Base-by-base conservation (phyloP, 2,329 filamentous ascomycete genomes). In the Trichoderma breve region DNA sequence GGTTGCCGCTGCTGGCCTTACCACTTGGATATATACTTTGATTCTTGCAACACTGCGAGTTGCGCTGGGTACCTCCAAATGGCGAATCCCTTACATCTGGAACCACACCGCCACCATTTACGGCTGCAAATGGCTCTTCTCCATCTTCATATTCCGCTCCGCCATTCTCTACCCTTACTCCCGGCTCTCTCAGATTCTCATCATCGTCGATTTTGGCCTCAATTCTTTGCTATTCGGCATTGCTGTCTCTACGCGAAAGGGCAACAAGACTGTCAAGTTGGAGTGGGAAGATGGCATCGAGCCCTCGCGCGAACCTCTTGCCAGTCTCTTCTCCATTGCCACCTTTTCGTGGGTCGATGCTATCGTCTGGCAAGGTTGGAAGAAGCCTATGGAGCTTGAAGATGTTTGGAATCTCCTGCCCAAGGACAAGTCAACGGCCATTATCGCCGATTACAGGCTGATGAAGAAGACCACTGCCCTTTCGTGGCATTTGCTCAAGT, bases 391-490 rank as follows among this genome's bases (percentile, higher is more conserved):
- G 74, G 94, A 97, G 77, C 88, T 98, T 75, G 83, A 89, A 32
- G 91, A 95, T 80, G 93, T 99, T 3, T 99, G 96, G 96, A 98
- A 98, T 78, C 82, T 99, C 73, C 84, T 93, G 21, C 90, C 94
- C 39, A 93, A 90, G 78, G 95, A 98, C 83, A 97, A 98, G 83
- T 94, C 96, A 30, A 91, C 91, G 43, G 84, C 86, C 2, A 90
- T 98, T 60, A 87, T 98, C 65, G 87, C 91, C 61, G 90, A 94
- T 76, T 99, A 97, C 81, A 91, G 95, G 68, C 92, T 94, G 76
- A 83, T 95, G 74, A 94, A 94, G 82, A 95, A 93, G 84, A 96
- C 94, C 0, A 90, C 90, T 6, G 88, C 89, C 2, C 84, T 99
- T 51, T 90, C 93, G 6, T 91, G 91, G 81, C 95, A 97, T 77